phyloP scores from a whole-genome alignment of 2,329 filamentous ascomycete genomes.

The Fusarium multiceps region DNA sequence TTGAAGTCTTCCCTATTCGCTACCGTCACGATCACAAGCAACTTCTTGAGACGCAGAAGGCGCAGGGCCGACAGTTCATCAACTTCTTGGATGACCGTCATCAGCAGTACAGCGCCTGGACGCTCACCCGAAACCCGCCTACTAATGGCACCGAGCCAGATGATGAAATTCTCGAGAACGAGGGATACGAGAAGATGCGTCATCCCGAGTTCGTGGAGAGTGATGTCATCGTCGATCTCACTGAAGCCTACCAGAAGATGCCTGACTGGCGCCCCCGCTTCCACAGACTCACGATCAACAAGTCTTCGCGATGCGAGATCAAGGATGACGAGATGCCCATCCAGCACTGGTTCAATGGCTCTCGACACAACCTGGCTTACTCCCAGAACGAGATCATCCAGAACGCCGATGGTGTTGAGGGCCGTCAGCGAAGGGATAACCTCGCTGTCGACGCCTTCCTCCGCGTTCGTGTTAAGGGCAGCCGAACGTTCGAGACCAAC shows the following conservation, averaged over 20 bases:
- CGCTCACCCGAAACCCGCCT: constrained; percentile 53
- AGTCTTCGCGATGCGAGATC: constrained; percentile 48
- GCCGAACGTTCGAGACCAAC: constrained; percentile 50
- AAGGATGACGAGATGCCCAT: constrained; percentile 53
- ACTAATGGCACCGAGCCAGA: constrained; percentile 44
- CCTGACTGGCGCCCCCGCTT: constrained; percentile 53
- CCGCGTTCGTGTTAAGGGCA: constrained; percentile 50
- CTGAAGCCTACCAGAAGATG: constrained; percentile 54
- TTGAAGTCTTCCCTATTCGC: constrained; percentile 55
- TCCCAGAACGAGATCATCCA: constrained; percentile 52
- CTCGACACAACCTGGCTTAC: constrained; percentile 48
- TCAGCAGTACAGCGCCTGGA: constrained; percentile 57
- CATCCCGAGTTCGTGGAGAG: constrained; percentile 56
- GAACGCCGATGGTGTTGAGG: constrained; percentile 51
- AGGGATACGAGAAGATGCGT: constrained; percentile 50
- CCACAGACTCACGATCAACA: constrained; percentile 47
- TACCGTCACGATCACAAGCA: constrained; percentile 52
- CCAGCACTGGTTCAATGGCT: constrained; percentile 52
- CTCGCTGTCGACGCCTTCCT: constrained; percentile 51
- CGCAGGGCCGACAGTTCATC: constrained; percentile 51
- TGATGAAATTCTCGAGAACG: constrained; percentile 49
- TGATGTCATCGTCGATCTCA: constrained; percentile 57
- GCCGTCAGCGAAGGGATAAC: constrained; percentile 53
- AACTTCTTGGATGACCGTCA: constrained; percentile 52
- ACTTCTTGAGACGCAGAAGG: constrained; percentile 49